Conservation (phyloP, 1,284 basidiomycete genomes). For the Cryptococcus hybrid region DNA sequence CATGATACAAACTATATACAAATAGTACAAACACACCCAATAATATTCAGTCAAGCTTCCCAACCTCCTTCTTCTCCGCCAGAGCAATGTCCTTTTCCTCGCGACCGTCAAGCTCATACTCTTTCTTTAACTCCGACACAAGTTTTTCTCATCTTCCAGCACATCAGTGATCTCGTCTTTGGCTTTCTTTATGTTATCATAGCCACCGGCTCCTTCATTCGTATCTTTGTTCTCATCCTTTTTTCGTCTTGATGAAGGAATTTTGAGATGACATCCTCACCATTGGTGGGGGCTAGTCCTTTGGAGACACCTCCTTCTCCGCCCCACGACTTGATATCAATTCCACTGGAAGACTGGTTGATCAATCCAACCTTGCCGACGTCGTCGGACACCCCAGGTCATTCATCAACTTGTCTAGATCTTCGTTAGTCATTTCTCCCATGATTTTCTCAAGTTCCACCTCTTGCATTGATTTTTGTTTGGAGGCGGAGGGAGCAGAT, state of each 20-base stretch:
- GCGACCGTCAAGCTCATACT: neutral
- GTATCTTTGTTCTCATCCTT: no score
- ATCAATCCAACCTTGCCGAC: neutral
- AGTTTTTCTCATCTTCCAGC: neutral
- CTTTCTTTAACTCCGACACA: neutral
- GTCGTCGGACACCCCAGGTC: conserved; percentile 28
- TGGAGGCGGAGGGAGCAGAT: conserved; percentile 2
- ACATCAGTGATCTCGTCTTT: conserved; percentile 7
- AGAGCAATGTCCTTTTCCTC: conserved; percentile 6
- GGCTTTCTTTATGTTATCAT: conserved; percentile 1
- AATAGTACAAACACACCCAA: no score
- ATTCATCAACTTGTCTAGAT: conserved; percentile 40
- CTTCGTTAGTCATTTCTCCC: conserved; percentile 42
- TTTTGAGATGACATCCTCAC: no score
- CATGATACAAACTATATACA: no score
- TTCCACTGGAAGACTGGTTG: neutral
- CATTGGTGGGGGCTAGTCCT: no score
- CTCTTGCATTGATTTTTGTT: conserved; percentile 33
- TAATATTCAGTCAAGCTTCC: neutral
- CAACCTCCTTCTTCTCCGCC: conserved; percentile 1
- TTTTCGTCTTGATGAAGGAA: no score
- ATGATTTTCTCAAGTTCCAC: conserved; percentile 45
- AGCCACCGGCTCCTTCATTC: neutral
- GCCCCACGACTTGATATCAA: no score
- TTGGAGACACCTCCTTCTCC: no score